Base-by-base conservation (phyloP, 805 yeast species). In the Saccharomycopsis synnaedendra region DNA sequence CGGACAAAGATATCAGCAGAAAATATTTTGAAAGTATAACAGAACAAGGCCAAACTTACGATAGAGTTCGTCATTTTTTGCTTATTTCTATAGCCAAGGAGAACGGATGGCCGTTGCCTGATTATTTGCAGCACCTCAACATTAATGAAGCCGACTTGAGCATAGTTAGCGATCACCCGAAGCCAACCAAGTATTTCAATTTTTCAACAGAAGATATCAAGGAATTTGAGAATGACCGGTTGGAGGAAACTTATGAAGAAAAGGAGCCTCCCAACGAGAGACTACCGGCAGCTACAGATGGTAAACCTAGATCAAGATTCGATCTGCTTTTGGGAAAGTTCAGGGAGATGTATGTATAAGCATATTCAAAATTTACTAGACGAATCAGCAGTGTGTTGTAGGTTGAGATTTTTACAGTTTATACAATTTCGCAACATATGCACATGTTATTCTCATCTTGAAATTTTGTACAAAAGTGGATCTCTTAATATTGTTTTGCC, bases 31-130 rank as follows among this genome's bases (percentile, higher is more conserved):
- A 40, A 35, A 34, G 39, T 4, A 29, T 50, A n/a, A 44, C 39
- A 27, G 39, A 47, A 5, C 6, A 41, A 32, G 43, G 40, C 49
- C 68, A 69, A 55, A 43, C 61, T 66, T 50, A 57, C 67, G 47
- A 71, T 59, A 52, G 32, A 64, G 52, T 39, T 8, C 47, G 38
- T 37, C 54, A 48, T 47, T 44, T 44, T 10, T 32, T 46, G 10
- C 34, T 54, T 33, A 45, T 49, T 28, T 41, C 41, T 8, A 29
- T 51, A 5, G 53, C 53, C 11, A 36, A 44, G 7, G 50, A 44
- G 32, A 47, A 47, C 28, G 37, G 39, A 7, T 50, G 53, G 53
- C 45, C 45, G 29, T 44, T 50, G 44, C 53, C 53, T 3, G 34
- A 41, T 9, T 39, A 45, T 42, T 44, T 50, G 39, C 11, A 37